Percentiles rank a stretch among this genome's conserved stretches.
Evolutionary conservation across 2,329 filamentous ascomycete species (phyloP).

Genomic region (Aspergillus sclerotialis): DNA sequence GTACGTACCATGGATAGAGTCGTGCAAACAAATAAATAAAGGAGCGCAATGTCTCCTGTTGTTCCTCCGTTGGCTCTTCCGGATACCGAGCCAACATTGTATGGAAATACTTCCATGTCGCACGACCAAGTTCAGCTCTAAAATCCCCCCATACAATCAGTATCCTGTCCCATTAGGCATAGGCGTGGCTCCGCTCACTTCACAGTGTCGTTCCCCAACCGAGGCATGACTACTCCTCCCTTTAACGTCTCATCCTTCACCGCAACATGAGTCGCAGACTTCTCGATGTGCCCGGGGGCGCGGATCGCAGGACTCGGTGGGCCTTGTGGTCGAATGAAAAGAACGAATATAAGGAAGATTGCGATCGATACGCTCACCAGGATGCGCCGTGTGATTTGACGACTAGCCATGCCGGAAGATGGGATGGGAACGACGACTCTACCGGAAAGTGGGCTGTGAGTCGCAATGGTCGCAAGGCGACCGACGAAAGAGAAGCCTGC

Average conservation of each 20-base stretch:
- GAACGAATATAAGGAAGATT: slow-evolving; percentile 29
- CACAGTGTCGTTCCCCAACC: slow-evolving; percentile 42
- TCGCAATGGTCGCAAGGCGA: not conserved
- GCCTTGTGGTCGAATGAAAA: slow-evolving; percentile 31
- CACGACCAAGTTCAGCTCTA: slow-evolving; percentile 57
- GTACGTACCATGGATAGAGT: slow-evolving; percentile 54
- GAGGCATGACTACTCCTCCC: slow-evolving; percentile 40
- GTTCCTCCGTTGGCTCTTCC: slow-evolving; percentile 54
- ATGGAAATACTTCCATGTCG: slow-evolving; percentile 61
- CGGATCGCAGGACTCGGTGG: slow-evolving; percentile 32
- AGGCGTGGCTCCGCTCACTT: slow-evolving; percentile 28
- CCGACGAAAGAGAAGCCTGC: not conserved
- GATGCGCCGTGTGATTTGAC: slow-evolving; percentile 31
- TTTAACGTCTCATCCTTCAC: slow-evolving; percentile 32
- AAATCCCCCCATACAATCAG: slow-evolving; percentile 4
- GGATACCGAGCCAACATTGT: slow-evolving; percentile 62
- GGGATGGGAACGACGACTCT: too few relatives aligned
- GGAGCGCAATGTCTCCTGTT: slow-evolving; percentile 52
- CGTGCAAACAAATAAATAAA: slow-evolving; percentile 60
- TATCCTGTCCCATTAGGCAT: slow-evolving; percentile 4
- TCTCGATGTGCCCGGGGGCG: slow-evolving; percentile 34
- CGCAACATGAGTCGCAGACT: slow-evolving; percentile 17
- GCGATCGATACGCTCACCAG: slow-evolving; percentile 24
- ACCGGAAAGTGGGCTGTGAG: too few relatives aligned
- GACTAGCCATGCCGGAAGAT: slow-evolving; percentile 24